Percentiles rank a stretch among this genome's conserved stretches.
phyloP scores from a whole-genome alignment of 1,139 yeast species.

The Hyphopichia burtonii region DNA sequence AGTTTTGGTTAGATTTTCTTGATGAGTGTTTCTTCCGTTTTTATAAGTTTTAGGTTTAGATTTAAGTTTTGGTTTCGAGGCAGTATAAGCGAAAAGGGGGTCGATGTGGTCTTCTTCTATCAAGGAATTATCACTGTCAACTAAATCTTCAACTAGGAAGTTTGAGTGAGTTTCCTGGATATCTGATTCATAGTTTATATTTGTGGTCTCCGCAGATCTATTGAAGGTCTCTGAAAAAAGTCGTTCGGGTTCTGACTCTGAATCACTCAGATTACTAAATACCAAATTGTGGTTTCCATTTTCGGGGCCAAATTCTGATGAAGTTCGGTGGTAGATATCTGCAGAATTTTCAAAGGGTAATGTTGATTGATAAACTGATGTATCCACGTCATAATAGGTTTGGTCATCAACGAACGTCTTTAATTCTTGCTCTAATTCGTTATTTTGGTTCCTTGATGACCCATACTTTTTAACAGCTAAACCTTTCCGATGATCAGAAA shows the following conservation, averaged over 20 bases:
- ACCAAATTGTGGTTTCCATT: background rate
- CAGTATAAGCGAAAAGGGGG: constrained; percentile 15
- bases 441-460: background rate
- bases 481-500: constrained; percentile 30
- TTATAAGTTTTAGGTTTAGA: background rate
- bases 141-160: background rate
- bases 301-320: too few relatives aligned
- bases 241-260: constrained; percentile 1
- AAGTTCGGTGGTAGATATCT: background rate
- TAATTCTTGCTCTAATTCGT: constrained; percentile 3
- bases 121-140: constrained; percentile 9
- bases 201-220: background rate
- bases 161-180: background rate
- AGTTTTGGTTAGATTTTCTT: background rate
- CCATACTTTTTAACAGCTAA: constrained; percentile 30
- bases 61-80: background rate
- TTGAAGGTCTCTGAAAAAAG: constrained; percentile 1
- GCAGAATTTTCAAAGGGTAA: background rate
- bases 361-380: background rate
- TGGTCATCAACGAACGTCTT: constrained; percentile 8
- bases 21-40: background rate
- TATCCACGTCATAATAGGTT: constrained; percentile 3
- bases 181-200: background rate
- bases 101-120: constrained; percentile 19
- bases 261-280: background rate